Evolutionary conservation across 345 rosid genomes (phyloP), one percentile per base, ranked within the genome.

Genomic region (Eutrema yunnanense): DNA sequence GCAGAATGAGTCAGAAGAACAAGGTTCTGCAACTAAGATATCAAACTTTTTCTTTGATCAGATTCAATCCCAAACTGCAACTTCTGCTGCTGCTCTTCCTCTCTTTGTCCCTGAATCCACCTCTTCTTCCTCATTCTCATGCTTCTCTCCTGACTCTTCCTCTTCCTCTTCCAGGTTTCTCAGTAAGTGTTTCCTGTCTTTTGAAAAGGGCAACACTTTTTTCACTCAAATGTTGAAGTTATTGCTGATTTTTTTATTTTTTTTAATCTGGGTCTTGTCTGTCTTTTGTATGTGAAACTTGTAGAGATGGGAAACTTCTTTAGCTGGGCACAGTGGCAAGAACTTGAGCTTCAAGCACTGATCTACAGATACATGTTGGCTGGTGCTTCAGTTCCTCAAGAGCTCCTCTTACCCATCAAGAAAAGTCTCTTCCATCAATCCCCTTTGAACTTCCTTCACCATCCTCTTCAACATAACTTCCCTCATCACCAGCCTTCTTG

Each of bases 281-380:
- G 12, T 56, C 10, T 44, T 46, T 14, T 46, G 46, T 11, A 9
- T 41, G 6, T 60, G 19, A 67, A 30, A 6, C 51, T 73, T 40
- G 57, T 62, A 92, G 98, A 81, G 79, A 82, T 86, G 87, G 88
- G 88, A 34, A 86, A 87, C 74, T 84, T 69, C 72, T 94, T 94
- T 49, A 92, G 96, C 82, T 82, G 68, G 86, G 80, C 82, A 62
- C 97, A 92, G 70, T 87, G 90, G 92, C 94, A 89, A 68, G 97
- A 92, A 76, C 92, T 92, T 44, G 96, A 92, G 84, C 88, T 89
- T 76, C 97, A 92, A 82, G 97, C 94, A 55, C 82, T 87, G 43
- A 86, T 92, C 84, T 92, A 85, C 73, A 89, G 90, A 81, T 89
- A 88, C 82, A 72, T 92, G 61, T 80, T 80, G 49, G 87, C 90